Conservation (phyloP, 2,329 filamentous ascomycete species). For the Diplodia corticola region DNA sequence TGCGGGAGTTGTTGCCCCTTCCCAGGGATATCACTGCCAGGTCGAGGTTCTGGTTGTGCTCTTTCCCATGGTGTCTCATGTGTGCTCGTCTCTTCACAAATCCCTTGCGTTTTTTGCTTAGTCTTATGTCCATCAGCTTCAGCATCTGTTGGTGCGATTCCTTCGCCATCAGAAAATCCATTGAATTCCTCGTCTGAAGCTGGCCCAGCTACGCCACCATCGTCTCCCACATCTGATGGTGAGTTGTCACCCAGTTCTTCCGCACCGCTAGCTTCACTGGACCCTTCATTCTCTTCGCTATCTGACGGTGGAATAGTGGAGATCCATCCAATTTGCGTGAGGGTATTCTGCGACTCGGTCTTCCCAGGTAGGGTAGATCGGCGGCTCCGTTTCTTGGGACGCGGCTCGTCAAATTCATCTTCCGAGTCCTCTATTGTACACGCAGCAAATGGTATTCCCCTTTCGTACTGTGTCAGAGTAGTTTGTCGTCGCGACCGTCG, state of each 20-base stretch:
- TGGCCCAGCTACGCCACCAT: not conserved
- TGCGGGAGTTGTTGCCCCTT: not conserved
- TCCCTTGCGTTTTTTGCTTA: not conserved
- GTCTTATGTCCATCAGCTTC: not conserved
- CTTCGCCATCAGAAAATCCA: constrained; percentile 9
- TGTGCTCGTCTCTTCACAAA: not conserved
- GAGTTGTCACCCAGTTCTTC: not conserved
- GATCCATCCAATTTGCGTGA: constrained; percentile 21
- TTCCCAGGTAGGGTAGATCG: not conserved
- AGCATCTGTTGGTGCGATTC: not conserved
- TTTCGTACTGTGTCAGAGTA: constrained; percentile 17
- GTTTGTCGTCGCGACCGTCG: not conserved
- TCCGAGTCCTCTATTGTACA: not conserved
- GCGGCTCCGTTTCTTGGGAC: not conserved
- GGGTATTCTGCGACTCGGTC: constrained; percentile 15
- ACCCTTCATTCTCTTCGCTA: not conserved
- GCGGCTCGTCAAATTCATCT: constrained; percentile 1
- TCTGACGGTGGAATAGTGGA: not conserved
- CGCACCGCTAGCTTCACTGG: not conserved
- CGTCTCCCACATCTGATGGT: not conserved
- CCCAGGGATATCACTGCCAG: not conserved
- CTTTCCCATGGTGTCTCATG: not conserved
- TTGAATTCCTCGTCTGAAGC: constrained; percentile 6
- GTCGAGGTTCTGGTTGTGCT: not conserved
- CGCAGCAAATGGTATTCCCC: not conserved